phyloP scores from a whole-genome alignment of 2,329 filamentous ascomycete genomes.

The Penicillium sp. region DNA sequence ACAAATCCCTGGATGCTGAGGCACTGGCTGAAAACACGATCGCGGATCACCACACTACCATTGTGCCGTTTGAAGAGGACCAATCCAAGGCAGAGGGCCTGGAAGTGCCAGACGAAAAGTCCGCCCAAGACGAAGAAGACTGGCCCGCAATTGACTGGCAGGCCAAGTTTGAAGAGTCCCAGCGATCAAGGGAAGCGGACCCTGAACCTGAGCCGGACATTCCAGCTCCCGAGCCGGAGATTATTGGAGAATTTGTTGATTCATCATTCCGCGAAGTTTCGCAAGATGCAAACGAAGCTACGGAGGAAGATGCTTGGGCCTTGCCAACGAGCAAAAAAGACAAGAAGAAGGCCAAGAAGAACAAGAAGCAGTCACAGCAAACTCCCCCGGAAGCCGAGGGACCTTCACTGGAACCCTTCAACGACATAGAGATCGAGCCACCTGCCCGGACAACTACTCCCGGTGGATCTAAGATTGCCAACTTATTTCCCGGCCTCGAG shows the following conservation, averaged over 20 bases:
- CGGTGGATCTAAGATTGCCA: slow-evolving; percentile 25
- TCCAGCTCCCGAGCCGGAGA: slow-evolving; percentile 15
- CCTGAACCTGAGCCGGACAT: slow-evolving; percentile 17
- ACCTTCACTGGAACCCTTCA: slow-evolving; percentile 3
- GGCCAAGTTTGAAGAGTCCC: slow-evolving; percentile 17
- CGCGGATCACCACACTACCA: background rate
- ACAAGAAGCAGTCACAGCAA: slow-evolving; percentile 24
- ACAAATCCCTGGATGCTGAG: slow-evolving; percentile 5
- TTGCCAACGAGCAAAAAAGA: slow-evolving; percentile 21
- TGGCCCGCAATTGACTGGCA: slow-evolving; percentile 35
- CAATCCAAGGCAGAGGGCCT: background rate
- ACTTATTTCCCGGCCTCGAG: slow-evolving; percentile 31
- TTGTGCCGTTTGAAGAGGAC: slow-evolving; percentile 6
- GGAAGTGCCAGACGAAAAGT: background rate
- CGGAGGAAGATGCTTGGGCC: slow-evolving; percentile 10
- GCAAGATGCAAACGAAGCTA: slow-evolving; percentile 6
- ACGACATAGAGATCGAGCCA: slow-evolving; percentile 18
- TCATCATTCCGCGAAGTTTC: slow-evolving; percentile 22
- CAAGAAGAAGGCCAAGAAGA: slow-evolving; percentile 26
- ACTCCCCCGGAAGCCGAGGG: slow-evolving; percentile 5
- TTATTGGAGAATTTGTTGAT: slow-evolving; percentile 25
- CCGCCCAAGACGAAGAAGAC: slow-evolving; percentile 24
- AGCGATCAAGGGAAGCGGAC: slow-evolving; percentile 19
- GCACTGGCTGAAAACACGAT: background rate
- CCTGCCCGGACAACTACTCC: slow-evolving; percentile 16